Percentiles rank a stretch among this genome's conserved stretches.
Conservation (phyloP, 139 green algal genomes). For the Prasinococcaceae sp. region DNA sequence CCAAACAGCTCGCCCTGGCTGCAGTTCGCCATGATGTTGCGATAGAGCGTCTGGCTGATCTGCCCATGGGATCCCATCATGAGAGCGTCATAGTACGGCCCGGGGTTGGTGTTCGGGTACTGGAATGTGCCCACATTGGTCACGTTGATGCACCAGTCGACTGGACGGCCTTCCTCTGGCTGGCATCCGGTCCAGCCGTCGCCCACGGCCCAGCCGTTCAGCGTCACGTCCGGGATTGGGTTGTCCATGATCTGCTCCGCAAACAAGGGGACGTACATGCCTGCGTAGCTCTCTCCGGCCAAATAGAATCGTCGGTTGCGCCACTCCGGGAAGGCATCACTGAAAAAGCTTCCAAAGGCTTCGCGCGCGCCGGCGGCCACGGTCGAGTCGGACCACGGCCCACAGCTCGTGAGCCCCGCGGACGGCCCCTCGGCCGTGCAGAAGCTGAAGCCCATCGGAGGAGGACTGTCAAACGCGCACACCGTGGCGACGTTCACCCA, state of each 20-base stretch:
- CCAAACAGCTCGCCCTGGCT: not conserved
- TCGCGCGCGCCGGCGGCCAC: not conserved
- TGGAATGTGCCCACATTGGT: constrained; percentile 2
- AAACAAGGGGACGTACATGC: constrained; percentile 6
- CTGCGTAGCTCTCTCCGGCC: constrained; percentile 3
- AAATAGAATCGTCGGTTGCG: not conserved
- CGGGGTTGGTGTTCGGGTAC: constrained; percentile 6
- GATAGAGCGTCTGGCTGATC: not conserved
- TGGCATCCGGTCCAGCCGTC: constrained; percentile 6
- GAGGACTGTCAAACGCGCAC: constrained; percentile 4
- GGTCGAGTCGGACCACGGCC: not conserved
- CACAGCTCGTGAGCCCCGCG: not conserved
- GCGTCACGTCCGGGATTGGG: not conserved
- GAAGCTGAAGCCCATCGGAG: constrained; percentile 5
- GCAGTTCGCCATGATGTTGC: not conserved
- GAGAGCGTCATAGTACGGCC: not conserved
- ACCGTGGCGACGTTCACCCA: not conserved
- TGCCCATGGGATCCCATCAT: constrained; percentile 1
- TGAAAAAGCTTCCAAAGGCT: not conserved
- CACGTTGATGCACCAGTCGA: constrained; percentile 5
- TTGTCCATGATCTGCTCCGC: constrained; percentile 1
- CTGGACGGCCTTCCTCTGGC: not conserved
- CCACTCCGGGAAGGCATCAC: constrained; percentile 1
- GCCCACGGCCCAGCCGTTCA: not conserved
- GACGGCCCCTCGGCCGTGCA: not conserved